phyloP scores from a whole-genome alignment of 495 filamentous ascomycete species.

The Podospora tetraspora region DNA sequence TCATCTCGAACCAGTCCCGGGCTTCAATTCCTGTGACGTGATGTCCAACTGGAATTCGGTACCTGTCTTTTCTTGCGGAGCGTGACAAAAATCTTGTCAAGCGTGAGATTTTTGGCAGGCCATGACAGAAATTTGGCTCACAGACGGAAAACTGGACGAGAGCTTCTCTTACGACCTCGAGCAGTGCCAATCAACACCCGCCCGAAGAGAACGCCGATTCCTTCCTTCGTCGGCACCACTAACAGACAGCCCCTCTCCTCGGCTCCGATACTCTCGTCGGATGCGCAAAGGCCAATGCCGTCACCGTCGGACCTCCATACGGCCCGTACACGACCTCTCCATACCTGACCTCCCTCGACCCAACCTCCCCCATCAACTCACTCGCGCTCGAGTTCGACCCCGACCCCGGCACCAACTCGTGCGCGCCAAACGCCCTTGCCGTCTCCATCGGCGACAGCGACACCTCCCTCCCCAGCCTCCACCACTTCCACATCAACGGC shows the following conservation, averaged over 20 bases:
- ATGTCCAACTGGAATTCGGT: not conserved
- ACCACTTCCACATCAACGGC: too few species aligned
- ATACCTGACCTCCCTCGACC: not conserved
- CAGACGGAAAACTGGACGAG: too few species aligned
- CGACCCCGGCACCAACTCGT: not conserved
- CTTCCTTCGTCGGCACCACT: not conserved
- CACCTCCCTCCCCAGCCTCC: too few species aligned
- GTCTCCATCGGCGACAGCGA: not conserved
- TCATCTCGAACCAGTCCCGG: not conserved
- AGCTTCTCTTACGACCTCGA: too few species aligned
- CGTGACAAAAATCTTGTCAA: not conserved
- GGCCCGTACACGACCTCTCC: not conserved
- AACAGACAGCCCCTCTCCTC: not conserved
- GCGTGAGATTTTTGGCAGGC: too few species aligned
- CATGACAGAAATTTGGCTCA: too few species aligned
- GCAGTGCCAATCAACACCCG: too few species aligned
- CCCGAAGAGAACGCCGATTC: too few species aligned
- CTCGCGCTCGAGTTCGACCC: not conserved
- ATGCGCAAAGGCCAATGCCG: not conserved
- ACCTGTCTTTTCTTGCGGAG: too few species aligned
- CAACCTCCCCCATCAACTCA: not conserved
- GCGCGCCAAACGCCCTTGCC: not conserved
- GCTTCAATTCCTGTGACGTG: not conserved
- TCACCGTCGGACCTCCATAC: not conserved
- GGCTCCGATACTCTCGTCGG: not conserved